phyloP scores from a whole-genome alignment of 257 asterid species.

The Thymus mandschuricus region DNA sequence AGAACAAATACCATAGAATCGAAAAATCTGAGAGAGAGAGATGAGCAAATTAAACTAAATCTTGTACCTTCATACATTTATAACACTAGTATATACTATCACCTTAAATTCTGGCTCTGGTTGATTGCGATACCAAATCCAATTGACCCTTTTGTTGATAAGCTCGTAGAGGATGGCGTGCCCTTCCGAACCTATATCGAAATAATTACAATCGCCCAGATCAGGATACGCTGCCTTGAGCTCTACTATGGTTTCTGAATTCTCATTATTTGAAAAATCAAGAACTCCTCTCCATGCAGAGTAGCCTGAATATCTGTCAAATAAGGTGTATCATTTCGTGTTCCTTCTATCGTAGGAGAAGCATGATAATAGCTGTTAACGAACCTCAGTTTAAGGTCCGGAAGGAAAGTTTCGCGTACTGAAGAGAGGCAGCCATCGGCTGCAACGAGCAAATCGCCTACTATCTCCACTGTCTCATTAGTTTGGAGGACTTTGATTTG shows the following conservation, averaged over 20 bases:
- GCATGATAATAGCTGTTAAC: background rate
- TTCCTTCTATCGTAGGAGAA: background rate
- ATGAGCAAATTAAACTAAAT: background rate
- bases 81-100: background rate
- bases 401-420: constrained; percentile 62
- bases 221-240: constrained; percentile 70
- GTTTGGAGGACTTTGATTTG: constrained; percentile 49
- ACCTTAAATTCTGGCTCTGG: constrained; percentile 76
- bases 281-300: constrained; percentile 92
- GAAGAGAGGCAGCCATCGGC: constrained; percentile 84
- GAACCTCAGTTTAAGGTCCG: constrained; percentile 68
- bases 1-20: background rate
- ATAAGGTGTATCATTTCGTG: background rate
- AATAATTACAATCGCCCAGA: constrained; percentile 72
- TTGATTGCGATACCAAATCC: constrained; percentile 89
- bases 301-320: constrained; percentile 74
- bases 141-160: constrained; percentile 57
- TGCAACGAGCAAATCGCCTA: constrained; percentile 69
- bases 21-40: too few species aligned
- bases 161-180: constrained; percentile 70
- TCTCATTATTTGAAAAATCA: constrained; percentile 53
- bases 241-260: constrained; percentile 54
- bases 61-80: background rate
- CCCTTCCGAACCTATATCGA: constrained; percentile 58
- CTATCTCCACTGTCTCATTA: constrained; percentile 45